A percentile compares a stretch with the other conserved stretches of the same genome.
These are phyloP conservation scores for Drechslera avenae DNA, from an alignment of 2,329 filamentous ascomycete genomes.

Conservation along the genomic window DNA sequence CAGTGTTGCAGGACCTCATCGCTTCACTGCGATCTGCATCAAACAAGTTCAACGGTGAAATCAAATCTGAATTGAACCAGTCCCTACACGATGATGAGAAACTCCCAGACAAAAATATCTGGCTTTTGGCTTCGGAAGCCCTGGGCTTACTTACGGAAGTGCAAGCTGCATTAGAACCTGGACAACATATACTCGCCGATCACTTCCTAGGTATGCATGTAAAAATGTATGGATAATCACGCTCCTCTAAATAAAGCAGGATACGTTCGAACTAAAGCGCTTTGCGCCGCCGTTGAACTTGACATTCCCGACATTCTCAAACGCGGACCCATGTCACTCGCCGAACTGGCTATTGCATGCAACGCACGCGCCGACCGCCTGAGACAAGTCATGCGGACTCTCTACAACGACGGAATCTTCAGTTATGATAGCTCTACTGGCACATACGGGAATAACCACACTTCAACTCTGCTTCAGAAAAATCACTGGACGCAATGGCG, in stretches of 20 bases:
- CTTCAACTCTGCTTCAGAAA: slow-evolving; percentile 41
- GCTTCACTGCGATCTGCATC: no score
- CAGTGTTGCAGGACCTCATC: no score
- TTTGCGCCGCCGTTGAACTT: slow-evolving; percentile 39
- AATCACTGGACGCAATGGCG: slow-evolving; percentile 55
- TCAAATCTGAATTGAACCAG: no score
- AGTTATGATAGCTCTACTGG: slow-evolving; percentile 31
- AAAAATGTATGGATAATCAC: no score
- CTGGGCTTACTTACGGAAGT: no score
- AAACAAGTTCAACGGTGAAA: no score
- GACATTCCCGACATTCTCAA: slow-evolving; percentile 40
- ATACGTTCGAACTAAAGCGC: slow-evolving; percentile 39
- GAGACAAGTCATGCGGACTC: slow-evolving; percentile 38
- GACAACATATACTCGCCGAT: no score
- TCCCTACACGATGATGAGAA: no score
- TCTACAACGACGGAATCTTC: slow-evolving; percentile 49
- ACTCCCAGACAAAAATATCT: no score
- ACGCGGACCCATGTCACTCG: slow-evolving; percentile 21
- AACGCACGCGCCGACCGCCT: slow-evolving; percentile 35
- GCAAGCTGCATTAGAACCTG: no score
- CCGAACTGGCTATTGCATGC: slow-evolving; percentile 19
- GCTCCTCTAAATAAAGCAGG: not conserved
- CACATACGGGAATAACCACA: slow-evolving; percentile 44
- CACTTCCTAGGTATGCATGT: no score
- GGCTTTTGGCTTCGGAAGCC: no score